Conservation (phyloP, 805 yeast genomes). For the Tetrapisispora namnaoensis region DNA sequence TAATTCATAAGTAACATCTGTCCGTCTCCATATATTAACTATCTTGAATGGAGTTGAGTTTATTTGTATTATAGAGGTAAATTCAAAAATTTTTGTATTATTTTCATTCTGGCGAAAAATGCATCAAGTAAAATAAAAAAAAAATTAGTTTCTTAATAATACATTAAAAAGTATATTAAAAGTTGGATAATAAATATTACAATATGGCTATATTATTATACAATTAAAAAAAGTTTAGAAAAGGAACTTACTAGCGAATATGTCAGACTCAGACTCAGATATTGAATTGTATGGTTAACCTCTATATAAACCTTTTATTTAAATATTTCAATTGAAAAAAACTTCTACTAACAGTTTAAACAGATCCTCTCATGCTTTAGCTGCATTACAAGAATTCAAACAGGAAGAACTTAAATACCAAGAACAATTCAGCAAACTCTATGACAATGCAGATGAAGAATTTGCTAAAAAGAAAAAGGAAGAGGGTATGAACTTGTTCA, state of each 20-base stretch:
- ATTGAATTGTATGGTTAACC: slow-evolving; percentile 13
- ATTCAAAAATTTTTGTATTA: no score
- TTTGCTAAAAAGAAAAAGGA: slow-evolving; percentile 24
- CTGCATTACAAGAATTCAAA: slow-evolving; percentile 53
- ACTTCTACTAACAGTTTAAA: background rate
- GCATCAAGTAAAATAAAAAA: no score
- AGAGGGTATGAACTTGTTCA: slow-evolving; percentile 60
- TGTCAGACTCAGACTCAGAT: slow-evolving; percentile 19
- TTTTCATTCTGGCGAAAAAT: no score
- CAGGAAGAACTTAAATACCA: slow-evolving; percentile 50
- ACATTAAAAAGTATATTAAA: no score
- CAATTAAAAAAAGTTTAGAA: background rate
- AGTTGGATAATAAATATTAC: no score
- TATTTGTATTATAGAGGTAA: no score
- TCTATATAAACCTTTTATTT: background rate
- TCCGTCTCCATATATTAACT: no score
- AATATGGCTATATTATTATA: no score
- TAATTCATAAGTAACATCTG: no score
- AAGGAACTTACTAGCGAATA: background rate
- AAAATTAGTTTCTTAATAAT: no score
- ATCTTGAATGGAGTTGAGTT: no score
- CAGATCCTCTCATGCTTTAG: slow-evolving; percentile 39
- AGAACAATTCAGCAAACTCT: slow-evolving; percentile 46
- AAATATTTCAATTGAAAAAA: background rate
- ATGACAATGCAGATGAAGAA: slow-evolving; percentile 46